These are phyloP conservation scores for Alternaria rosae DNA, from an alignment of 2,329 filamentous ascomycete genomes.

Conservation along the genomic window DNA sequence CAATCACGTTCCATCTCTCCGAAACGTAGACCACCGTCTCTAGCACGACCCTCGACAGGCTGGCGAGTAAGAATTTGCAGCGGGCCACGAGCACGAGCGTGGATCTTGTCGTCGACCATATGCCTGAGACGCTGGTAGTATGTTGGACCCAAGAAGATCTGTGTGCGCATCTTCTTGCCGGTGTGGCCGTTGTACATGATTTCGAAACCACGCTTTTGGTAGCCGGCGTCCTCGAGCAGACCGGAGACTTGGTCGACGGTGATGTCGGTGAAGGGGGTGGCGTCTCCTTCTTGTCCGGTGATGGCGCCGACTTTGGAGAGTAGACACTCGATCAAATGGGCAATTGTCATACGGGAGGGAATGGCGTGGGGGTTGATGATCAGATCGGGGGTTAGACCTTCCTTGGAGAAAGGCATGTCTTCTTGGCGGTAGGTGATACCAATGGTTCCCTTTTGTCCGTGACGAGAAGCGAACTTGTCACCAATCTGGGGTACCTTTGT, in stretches of 20 bases:
- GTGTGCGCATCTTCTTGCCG: conserved; percentile 87
- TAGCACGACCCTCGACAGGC: conserved; percentile 95
- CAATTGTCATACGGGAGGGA: conserved; percentile 99
- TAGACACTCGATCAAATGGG: conserved; percentile 98
- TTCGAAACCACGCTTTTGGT: conserved; percentile 96
- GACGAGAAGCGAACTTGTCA: conserved; percentile 98
- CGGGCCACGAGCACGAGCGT: conserved; percentile 95
- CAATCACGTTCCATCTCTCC: conserved; percentile 99
- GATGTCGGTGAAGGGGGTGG: conserved; percentile 96
- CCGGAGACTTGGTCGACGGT: conserved; percentile 93
- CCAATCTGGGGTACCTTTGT: conserved; percentile 99
- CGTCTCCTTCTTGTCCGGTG: conserved; percentile 94
- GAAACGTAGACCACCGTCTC: conserved; percentile 97
- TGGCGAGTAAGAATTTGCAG: conserved; percentile 97
- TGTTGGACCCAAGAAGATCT: conserved; percentile 96
- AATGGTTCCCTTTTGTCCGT: conserved; percentile 99
- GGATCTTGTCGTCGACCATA: conserved; percentile 99
- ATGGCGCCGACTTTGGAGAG: conserved; percentile 94
- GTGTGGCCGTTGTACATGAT: conserved; percentile 99
- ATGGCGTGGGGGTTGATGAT: conserved; percentile 99
- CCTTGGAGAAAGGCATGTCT: conserved; percentile 96
- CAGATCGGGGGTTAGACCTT: conserved; percentile 91
- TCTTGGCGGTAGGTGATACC: conserved; percentile 98
- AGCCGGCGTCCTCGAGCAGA: conserved; percentile 85
- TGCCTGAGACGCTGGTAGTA: conserved; percentile 99